These are phyloP conservation scores for Colletotrichum plurivorum DNA, from an alignment of 2,329 filamentous ascomycete genomes.

Conservation along the genomic window DNA sequence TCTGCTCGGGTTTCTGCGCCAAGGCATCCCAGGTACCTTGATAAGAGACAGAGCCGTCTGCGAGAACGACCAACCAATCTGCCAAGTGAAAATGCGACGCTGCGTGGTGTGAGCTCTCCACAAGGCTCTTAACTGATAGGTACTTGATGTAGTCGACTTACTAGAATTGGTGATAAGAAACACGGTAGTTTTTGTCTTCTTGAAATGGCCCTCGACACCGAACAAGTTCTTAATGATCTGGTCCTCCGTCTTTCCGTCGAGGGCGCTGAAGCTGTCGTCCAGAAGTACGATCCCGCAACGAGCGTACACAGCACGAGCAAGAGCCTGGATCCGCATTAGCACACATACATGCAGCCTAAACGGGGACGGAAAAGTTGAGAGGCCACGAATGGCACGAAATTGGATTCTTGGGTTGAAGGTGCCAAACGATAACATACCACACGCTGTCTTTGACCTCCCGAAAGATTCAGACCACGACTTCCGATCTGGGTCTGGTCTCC, in stretches of 20 bases:
- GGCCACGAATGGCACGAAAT: no score
- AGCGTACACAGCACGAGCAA: slow-evolving; percentile 31
- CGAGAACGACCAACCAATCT: slow-evolving; percentile 11
- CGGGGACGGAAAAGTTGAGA: no score
- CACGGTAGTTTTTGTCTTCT: slow-evolving; percentile 39
- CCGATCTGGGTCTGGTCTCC: slow-evolving; percentile 37
- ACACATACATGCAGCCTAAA: no score
- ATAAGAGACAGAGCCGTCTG: background rate
- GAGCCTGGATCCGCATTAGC: slow-evolving; percentile 8
- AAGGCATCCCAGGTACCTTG: slow-evolving; percentile 22
- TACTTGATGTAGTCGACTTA: background rate
- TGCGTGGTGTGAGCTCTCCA: background rate
- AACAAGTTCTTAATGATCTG: slow-evolving; percentile 39
- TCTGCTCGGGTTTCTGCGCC: background rate
- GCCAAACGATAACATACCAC: slow-evolving; percentile 30
- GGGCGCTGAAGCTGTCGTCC: slow-evolving; percentile 37
- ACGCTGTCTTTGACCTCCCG: slow-evolving; percentile 45
- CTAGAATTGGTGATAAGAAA: slow-evolving; percentile 24
- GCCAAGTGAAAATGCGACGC: slow-evolving; percentile 15
- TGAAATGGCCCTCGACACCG: slow-evolving; percentile 40
- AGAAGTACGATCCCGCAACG: slow-evolving; percentile 15
- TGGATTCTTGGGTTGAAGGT: no score
- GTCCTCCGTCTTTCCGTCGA: slow-evolving; percentile 37
- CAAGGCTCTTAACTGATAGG: no score
- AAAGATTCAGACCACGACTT: slow-evolving; percentile 41